Conservation (phyloP, 805 yeast species). For the Ogataea paradorogensis region DNA sequence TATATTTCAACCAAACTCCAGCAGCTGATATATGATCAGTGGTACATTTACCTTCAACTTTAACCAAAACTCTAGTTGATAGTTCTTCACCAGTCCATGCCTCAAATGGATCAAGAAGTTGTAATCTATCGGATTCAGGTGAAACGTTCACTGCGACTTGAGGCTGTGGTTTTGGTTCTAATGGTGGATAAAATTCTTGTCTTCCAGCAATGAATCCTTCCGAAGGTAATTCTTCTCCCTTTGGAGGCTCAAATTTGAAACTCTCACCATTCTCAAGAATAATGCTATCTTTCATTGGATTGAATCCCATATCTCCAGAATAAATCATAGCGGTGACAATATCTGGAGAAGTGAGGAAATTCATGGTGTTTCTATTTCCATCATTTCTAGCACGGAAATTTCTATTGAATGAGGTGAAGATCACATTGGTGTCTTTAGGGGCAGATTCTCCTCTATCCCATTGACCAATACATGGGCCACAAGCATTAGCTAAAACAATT, state of each 20-base stretch:
- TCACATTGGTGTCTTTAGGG: constrained; percentile 93
- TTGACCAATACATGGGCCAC: constrained; percentile 99
- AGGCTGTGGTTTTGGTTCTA: constrained; percentile 52
- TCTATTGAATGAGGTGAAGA: constrained; percentile 96
- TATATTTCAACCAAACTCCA: constrained; percentile 97
- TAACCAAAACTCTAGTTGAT: constrained; percentile 69
- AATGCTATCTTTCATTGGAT: constrained; percentile 90
- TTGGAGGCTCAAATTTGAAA: constrained; percentile 84
- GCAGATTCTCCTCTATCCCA: constrained; percentile 91
- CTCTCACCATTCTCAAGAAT: constrained; percentile 86
- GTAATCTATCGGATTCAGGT: constrained; percentile 88
- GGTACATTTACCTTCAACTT: constrained; percentile 97
- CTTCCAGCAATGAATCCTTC: constrained; percentile 88
- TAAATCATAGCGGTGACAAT: constrained; percentile 93
- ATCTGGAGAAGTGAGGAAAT: constrained; percentile 96
- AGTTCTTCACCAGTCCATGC: constrained; percentile 88
- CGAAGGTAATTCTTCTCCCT: constrained; percentile 86
- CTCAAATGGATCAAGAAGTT: constrained; percentile 82
- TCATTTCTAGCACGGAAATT: constrained; percentile 97
- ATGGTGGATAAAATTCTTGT: constrained; percentile 53
- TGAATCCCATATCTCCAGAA: constrained; percentile 94
- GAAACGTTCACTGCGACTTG: constrained; percentile 54
- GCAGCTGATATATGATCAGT: constrained; percentile 99
- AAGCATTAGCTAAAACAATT: constrained; percentile 92
- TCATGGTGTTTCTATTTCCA: constrained; percentile 96